Evolutionary conservation across 805 yeast species (phyloP).

Genomic region (Metschnikowia peoriensis): DNA sequence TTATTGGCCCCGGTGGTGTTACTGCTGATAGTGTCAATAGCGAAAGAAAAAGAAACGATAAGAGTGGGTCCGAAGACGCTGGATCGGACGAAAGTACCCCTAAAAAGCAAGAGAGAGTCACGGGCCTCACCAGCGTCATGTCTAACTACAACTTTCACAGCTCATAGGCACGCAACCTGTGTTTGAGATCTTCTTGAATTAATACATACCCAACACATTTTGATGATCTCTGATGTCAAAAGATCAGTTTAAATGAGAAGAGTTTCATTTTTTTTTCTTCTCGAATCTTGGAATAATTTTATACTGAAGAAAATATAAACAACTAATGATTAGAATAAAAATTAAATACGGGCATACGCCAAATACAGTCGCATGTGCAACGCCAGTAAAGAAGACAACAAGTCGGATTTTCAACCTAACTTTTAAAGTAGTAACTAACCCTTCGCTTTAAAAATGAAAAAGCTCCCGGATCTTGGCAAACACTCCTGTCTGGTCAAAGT

Average conservation of each 20-base stretch:
- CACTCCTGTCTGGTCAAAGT: constrained; percentile 1
- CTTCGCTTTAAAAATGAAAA: background rate
- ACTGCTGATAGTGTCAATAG: constrained; percentile 17
- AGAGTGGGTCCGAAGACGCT: constrained; percentile 13
- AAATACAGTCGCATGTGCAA: no score
- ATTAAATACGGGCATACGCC: no score
- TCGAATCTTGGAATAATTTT: no score
- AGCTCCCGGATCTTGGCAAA: constrained; percentile 8
- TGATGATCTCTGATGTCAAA: no score
- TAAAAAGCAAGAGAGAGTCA: constrained; percentile 19
- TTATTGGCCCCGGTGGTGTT: constrained; percentile 70
- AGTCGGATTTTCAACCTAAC: no score
- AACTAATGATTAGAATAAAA: no score
- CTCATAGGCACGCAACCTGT: background rate
- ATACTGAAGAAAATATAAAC: no score
- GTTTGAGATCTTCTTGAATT: background rate
- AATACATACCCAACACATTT: background rate
- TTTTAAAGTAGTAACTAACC: no score
- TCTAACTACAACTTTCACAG: constrained; percentile 32
- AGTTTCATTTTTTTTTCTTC: background rate
- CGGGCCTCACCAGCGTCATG: constrained; percentile 43
- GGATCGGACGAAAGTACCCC: constrained; percentile 4
- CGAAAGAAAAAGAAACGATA: constrained; percentile 23
- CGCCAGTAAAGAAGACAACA: no score
- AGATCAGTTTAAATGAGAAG: background rate